Evolutionary conservation across 1,139 yeast species (phyloP).

Genomic region (Sugiyamaella japonica): DNA sequence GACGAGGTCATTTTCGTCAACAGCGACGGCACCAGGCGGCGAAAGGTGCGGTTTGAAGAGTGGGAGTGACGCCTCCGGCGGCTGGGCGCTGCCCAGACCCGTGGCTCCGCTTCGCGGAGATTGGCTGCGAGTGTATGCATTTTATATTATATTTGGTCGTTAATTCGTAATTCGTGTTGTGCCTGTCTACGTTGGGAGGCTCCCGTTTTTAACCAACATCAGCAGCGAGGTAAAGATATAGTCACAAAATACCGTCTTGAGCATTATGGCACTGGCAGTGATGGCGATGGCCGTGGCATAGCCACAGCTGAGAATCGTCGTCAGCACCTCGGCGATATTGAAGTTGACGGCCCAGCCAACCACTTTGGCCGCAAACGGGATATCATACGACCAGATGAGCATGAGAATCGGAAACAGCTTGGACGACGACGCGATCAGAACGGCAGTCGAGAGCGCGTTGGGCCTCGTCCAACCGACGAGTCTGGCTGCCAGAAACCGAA

Average conservation of each 20-base stretch:
- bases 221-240: constrained; percentile 10
- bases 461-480: constrained; percentile 48
- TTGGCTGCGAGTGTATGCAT: constrained; percentile 50
- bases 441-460: constrained; percentile 57
- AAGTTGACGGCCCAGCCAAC: constrained; percentile 63
- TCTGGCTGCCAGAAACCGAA: constrained; percentile 47
- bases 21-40: constrained; percentile 54
- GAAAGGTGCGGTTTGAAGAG: constrained; percentile 50
- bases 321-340: constrained; percentile 65
- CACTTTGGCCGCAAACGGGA: constrained; percentile 60
- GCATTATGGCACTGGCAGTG: constrained; percentile 32
- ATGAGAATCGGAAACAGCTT: constrained; percentile 88
- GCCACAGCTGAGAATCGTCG: constrained; percentile 52
- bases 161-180: neutral
- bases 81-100: too few species aligned
- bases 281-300: constrained; percentile 42
- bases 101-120: too few species aligned
- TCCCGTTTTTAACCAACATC: neutral
- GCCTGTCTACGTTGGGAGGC: neutral
- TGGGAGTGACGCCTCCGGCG: too few species aligned
- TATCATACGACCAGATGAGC: constrained; percentile 96
- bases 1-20: constrained; percentile 61
- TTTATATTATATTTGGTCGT: neutral
- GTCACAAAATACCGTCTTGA: constrained; percentile 28
- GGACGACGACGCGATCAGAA: constrained; percentile 72